Evolutionary conservation across 495 filamentous ascomycete species (phyloP), one percentile per base, ranked within the genome.

Genomic region (Penicillium silybi): DNA sequence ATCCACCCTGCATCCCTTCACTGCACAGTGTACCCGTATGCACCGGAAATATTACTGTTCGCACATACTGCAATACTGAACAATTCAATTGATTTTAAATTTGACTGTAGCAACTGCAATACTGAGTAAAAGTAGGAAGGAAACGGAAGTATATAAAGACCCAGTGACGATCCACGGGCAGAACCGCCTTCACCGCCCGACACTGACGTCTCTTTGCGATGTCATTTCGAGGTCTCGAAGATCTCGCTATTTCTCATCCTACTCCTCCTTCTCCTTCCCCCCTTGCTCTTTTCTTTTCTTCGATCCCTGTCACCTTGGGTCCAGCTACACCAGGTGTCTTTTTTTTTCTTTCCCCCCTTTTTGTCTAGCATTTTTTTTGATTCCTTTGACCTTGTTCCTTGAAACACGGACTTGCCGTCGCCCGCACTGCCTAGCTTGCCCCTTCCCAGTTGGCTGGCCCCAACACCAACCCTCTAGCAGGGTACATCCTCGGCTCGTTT

Each of bases 201-300:
- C 41, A 44, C 65, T 68, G 62, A 65, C 59, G 57, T 65, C 56
- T 65, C 50, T 53, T 53, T 52, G 51, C 59, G 58, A 64, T 66
- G 63, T 66, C 62, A 68, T 68, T 59, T 49, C 48, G 22, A 52
- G 52, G 55, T 52, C 35, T 48, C 34, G 50, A 39, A 54, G 54
- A 40, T 58, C 44, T 39, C 37, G 37, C 6, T 61, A 46, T 48
- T 60, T 56, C 53, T 40, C 45, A 53, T 62, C 48, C 60, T 44
- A 44, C 50, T 54, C 42, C 45, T 48, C 57, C 54, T 61, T 58
- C 26, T 50, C 39, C 35, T 40, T 57, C 53, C 47, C 58, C 56
- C 59, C 59, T 63, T 65, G 53, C 56, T 60, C 51, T 56, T 56
- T 54, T 44, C 46, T 53, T 53, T 47, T 35, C 39, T 56, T 50